Evolutionary conservation across 768 basidiomycete genomes (phyloP).

Genomic region (Tricholoma terreum): DNA sequence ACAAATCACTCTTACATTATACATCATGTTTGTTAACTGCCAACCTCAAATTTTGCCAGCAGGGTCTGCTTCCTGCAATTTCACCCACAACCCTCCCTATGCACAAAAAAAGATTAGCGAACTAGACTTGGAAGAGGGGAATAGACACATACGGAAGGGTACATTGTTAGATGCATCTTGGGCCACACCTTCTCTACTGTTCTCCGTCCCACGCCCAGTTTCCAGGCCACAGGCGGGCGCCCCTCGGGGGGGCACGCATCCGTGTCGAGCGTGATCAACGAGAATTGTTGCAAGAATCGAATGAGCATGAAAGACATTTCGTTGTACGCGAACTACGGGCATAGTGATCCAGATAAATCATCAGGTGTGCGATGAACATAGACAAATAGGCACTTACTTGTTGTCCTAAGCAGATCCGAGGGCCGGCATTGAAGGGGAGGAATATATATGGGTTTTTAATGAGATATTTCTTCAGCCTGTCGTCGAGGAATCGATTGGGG

Average conservation of each 20-base stretch:
- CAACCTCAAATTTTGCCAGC: too few species aligned
- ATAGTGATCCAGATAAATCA: background rate
- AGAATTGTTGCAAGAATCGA: conserved; percentile 59
- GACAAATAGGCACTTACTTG: conserved; percentile 32
- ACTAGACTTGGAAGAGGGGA: background rate
- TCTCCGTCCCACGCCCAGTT: conserved; percentile 41
- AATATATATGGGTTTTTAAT: conserved; percentile 68
- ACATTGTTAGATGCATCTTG: conserved; percentile 55
- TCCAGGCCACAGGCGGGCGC: conserved; percentile 48
- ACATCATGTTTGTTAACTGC: too few species aligned
- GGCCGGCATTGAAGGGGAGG: conserved; percentile 62
- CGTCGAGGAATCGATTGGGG: conserved; percentile 68
- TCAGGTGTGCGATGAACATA: background rate
- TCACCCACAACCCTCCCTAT: conserved; percentile 56
- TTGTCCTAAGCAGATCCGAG: conserved; percentile 60
- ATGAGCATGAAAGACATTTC: conserved; percentile 65
- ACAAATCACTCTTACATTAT: too few species aligned
- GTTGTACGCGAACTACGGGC: conserved; percentile 50
- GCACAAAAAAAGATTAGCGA: background rate
- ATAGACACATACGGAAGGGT: conserved; percentile 37
- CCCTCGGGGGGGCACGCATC: conserved; percentile 45
- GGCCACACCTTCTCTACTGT: conserved; percentile 48
- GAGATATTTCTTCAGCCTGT: conserved; percentile 58
- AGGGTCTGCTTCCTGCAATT: conserved; percentile 36
- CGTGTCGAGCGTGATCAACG: conserved; percentile 42